Percentiles rank a stretch among this genome's conserved stretches.
phyloP scores from a whole-genome alignment of 2,329 filamentous ascomycete genomes.

The Hymenoscyphus fructigenus region DNA sequence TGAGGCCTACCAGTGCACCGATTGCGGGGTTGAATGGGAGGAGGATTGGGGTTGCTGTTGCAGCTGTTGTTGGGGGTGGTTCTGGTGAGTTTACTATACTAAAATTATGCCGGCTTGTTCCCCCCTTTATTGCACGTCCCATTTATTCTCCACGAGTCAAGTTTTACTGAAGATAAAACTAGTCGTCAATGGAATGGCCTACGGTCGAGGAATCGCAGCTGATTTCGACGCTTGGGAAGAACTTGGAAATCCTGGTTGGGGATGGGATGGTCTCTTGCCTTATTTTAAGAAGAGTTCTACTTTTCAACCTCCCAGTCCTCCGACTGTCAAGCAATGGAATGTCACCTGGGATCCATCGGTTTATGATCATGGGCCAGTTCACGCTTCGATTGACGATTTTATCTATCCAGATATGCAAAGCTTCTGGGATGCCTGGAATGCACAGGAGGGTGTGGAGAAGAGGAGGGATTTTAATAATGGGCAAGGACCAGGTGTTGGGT shows the following conservation, averaged over 20 bases:
- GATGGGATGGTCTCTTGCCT: slow-evolving; percentile 42
- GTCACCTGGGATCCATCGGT: slow-evolving; percentile 9
- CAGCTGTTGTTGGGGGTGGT: slow-evolving; percentile 10
- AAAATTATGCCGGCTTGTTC: too few species aligned
- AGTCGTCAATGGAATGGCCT: slow-evolving; percentile 9
- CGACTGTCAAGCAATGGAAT: slow-evolving; percentile 15
- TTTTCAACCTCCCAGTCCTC: slow-evolving; percentile 17
- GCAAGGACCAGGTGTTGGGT: neutral
- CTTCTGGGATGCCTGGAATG: neutral
- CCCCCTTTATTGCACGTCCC: too few species aligned
- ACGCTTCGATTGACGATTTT: slow-evolving; percentile 1
- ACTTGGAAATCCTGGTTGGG: slow-evolving; percentile 46
- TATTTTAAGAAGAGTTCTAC: slow-evolving; percentile 43
- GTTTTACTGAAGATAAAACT: neutral
- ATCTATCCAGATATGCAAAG: neutral
- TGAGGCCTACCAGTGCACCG: slow-evolving; percentile 3
- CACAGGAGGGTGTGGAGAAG: neutral
- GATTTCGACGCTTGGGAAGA: slow-evolving; percentile 37
- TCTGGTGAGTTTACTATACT: neutral
- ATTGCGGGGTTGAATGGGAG: neutral
- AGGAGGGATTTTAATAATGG: neutral
- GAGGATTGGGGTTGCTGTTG: slow-evolving; percentile 4
- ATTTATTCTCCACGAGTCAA: neutral
- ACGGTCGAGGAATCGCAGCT: neutral
- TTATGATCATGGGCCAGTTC: slow-evolving; percentile 14